Conservation (phyloP, 2,329 filamentous ascomycete genomes). For the Neonectria coccinea region DNA sequence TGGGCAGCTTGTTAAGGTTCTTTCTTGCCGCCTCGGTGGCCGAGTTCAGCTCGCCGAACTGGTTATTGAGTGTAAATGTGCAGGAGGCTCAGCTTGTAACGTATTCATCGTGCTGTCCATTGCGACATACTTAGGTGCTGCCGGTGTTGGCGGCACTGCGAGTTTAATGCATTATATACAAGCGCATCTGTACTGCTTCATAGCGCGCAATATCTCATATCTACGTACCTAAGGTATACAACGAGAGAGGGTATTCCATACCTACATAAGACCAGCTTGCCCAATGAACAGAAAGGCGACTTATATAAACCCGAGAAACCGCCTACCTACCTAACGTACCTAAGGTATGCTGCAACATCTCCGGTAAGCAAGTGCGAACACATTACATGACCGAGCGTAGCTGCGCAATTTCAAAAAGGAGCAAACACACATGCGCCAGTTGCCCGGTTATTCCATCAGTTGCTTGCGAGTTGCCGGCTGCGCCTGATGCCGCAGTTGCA, state of each 20-base stretch:
- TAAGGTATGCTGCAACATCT: background rate
- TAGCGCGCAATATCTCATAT: background rate
- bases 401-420: slow-evolving; percentile 2
- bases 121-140: background rate
- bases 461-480: slow-evolving; percentile 31
- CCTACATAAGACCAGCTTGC: background rate
- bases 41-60: background rate
- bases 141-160: background rate
- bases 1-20: background rate
- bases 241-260: background rate
- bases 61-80: background rate
- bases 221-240: background rate
- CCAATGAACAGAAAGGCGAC: background rate
- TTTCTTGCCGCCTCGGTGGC: background rate
- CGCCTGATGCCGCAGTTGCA: slow-evolving; percentile 13
- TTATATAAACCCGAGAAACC: background rate
- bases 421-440: background rate
- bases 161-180: background rate
- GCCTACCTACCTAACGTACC: no score
- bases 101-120: background rate
- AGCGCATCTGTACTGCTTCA: background rate
- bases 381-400: background rate
- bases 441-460: slow-evolving; percentile 1
- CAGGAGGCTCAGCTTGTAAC: slow-evolving; percentile 2
- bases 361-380: background rate